Evolutionary conservation across 495 filamentous ascomycete species (phyloP), one percentile per base, ranked within the genome.

Genomic region (Chaetomidium leptoderma): DNA sequence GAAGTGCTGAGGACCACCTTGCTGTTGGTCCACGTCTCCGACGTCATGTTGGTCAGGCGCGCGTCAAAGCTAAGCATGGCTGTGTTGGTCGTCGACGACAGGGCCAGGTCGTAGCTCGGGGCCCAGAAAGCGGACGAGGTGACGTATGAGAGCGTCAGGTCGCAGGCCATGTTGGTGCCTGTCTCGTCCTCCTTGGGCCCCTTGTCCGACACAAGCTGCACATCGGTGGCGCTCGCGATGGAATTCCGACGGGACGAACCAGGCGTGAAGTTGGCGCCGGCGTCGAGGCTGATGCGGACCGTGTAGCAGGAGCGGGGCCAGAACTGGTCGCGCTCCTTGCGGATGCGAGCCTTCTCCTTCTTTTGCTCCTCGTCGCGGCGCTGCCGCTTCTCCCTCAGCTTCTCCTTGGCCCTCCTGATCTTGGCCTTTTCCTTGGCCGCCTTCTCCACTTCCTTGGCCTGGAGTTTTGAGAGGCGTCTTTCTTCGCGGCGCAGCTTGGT

Each of bases 21-120:
- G 55, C 82, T 78, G 67, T 86, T 83, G 21, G 74, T 71, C 87
- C 86, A 90, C 11, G 78, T 83, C 69, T 90, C 87, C 0, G 81
- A 83, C 0, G 83, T 86, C 50, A 72, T 70, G 63, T 90, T 89
- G 30, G 73, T 76, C 59, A 86, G 78, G 54, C 83, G 81, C 3
- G 86, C 86, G 43, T 82, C 78, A 63, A 88, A 89, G 42, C 78
- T 76, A 26, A 89, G 73, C 17, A 68, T 60, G 1, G 77, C 86
- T 2, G 80, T 74, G 19, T 78, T 78, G 3, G 72, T 69, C 0
- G 76, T 75, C 10, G 86, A 84, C 42, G 80, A 80, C 39, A 90
- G 75, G 17, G 70, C 73, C 37, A 89, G 64, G 62, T 89, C 84
- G 64, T 89, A 90, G 35, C 80, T 81, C 9, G 86, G 83, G 2